Evolutionary conservation across 2,329 filamentous ascomycete species (phyloP), one percentile per base, ranked within the genome.

Genomic region (Chaetoscypha palmicola): DNA sequence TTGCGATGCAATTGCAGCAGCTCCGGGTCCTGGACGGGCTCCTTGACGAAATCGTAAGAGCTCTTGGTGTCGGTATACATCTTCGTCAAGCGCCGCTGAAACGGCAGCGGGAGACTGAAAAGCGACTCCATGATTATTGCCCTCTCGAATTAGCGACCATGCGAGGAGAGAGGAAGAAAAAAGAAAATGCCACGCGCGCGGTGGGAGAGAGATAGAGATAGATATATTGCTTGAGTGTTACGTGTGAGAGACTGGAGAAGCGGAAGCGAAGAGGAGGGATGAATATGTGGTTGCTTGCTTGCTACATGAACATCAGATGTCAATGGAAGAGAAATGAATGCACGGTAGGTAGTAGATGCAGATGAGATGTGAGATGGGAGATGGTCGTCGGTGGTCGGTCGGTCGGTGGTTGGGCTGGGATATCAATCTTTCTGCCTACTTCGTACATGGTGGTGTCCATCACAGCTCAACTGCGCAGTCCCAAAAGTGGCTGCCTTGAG

Each of bases 61-160:
- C 79, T 83, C 61, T 90, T 90, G 46, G 84, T 87, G 67, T 90
- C 85, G 54, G 84, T 83, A 62, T 90, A 90, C 45, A 90, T 76
- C 57, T 83, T 73, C 53, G 80, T 85, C 14, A 87, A 71, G 43
- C 77, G 73, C 48, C 76, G 72, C 61, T 79, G 76, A 47, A 80
- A 73, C 38, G 77, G 59, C 41, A 58, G 51, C 38, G 56, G 48
- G 20, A 60, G 50, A 30, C 46, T 55, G 41, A 54, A 55, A 23
- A 60, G 44, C 14, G 52, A 56, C 43, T 59, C 57, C 58, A 61
- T 61, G 42, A 30, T 46, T n/a, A n/a, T n/a, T n/a, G n/a, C n/a
- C n/a, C n/a, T n/a, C n/a, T n/a, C n/a, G n/a, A n/a, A n/a, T n/a
- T n/a, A n/a, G n/a, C n/a, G n/a, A n/a, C n/a, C n/a, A n/a, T n/a